Percentiles rank a stretch among this genome's conserved stretches.
Conservation (phyloP, 208 protist species). For the Acanthamoeba healyi region DNA sequence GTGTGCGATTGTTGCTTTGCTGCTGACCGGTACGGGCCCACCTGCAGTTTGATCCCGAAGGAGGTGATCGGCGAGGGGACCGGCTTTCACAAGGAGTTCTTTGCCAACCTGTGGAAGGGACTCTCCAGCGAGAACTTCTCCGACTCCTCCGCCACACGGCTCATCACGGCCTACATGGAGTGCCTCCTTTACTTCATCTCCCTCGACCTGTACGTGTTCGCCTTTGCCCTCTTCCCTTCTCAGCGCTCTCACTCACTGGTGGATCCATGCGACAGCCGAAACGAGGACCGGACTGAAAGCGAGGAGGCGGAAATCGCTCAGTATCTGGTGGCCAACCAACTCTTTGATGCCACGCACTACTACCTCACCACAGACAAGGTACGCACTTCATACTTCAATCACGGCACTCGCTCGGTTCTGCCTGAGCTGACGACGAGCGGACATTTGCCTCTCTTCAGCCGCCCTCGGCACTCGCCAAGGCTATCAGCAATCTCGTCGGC, state of each 20-base stretch:
- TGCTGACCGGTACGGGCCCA: too few relatives aligned
- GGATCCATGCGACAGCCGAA: neutral
- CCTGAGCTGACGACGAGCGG: too few relatives aligned
- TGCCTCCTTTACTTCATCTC: constrained; percentile 66
- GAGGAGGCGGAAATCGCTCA: neutral
- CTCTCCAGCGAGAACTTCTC: constrained; percentile 28
- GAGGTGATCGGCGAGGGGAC: constrained; percentile 57
- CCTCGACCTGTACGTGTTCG: neutral
- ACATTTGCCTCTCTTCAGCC: too few relatives aligned
- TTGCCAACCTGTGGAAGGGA: constrained; percentile 72
- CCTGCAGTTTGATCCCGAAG: constrained; percentile 54
- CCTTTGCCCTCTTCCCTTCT: neutral
- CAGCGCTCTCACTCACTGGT: neutral
- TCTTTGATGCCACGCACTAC: constrained; percentile 58
- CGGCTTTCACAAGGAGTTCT: constrained; percentile 75
- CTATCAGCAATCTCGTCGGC: constrained; percentile 26
- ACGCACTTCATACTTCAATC: too few relatives aligned
- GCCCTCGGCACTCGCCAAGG: constrained; percentile 23
- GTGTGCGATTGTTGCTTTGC: too few relatives aligned
- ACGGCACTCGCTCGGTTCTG: too few relatives aligned
- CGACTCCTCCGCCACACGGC: neutral
- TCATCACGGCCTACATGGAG: constrained; percentile 67
- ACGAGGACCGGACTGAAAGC: neutral
- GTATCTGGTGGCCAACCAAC: constrained; percentile 12
- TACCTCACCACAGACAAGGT: constrained; percentile 63